Conservation (phyloP, 768 basidiomycete species). For the Pulveroboletus sp. region DNA sequence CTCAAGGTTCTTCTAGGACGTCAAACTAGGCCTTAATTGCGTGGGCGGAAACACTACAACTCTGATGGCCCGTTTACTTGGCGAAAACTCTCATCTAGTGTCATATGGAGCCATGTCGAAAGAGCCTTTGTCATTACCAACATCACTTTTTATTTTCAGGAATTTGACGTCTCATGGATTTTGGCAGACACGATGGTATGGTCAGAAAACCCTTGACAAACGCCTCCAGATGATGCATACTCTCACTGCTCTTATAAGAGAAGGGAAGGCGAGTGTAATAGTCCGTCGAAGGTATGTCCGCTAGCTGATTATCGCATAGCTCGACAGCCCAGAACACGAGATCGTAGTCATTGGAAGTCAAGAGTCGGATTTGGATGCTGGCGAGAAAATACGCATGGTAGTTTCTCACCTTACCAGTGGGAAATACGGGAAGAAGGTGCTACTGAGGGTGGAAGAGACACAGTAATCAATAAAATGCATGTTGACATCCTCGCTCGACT, state of each 20-base stretch:
- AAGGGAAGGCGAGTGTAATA: conserved; percentile 44
- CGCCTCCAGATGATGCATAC: conserved; percentile 46
- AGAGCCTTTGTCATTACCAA: conserved; percentile 69
- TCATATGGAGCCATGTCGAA: conserved; percentile 93
- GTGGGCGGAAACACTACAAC: conserved; percentile 65
- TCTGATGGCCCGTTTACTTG: conserved; percentile 63
- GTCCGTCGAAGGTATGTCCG: neutral
- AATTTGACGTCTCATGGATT: conserved; percentile 73
- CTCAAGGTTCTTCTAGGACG: conserved; percentile 24
- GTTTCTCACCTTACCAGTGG: conserved; percentile 35
- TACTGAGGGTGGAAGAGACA: conserved; percentile 37
- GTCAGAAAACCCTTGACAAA: conserved; percentile 42
- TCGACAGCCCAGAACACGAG: conserved; percentile 65
- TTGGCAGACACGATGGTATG: conserved; percentile 76
- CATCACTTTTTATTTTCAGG: conserved; percentile 80
- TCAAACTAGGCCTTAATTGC: conserved; percentile 51
- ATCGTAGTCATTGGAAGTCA: conserved; percentile 48
- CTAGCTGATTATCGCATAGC: conserved; percentile 35
- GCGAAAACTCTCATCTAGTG: conserved; percentile 65
- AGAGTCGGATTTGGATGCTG: conserved; percentile 37
- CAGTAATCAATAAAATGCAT: conserved; percentile 1
- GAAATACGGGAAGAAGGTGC: conserved; percentile 44
- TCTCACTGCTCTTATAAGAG: conserved; percentile 49
- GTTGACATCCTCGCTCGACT: neutral
- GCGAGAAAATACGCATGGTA: conserved; percentile 29